Evolutionary conservation across 768 basidiomycete genomes (phyloP), one percentile per base, ranked within the genome.

Genomic region (Trametes meyenii): DNA sequence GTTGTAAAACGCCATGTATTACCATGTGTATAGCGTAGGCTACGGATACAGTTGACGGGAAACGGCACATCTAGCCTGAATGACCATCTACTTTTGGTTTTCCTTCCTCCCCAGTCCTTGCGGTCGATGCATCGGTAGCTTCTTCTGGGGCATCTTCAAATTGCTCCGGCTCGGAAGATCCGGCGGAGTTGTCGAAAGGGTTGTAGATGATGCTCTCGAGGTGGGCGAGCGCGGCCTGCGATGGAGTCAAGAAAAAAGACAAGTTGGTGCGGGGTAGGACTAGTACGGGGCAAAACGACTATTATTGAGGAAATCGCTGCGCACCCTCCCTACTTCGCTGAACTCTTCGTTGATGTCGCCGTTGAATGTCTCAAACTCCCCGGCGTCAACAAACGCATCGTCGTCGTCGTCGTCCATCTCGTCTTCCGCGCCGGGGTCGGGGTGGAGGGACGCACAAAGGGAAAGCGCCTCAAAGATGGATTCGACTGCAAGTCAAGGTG

Each of bases 261-360:
- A 44, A 57, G 58, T 59, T 45, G 58, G 62, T 36, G 48, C 66
- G 61, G 60, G 60, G 68, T 8, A 33, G 69, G 75, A 83, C 89
- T 90, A 96, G 85, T 96, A 96, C 68, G 94, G 94, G 60, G 84
- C 79, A 77, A 79, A 94, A 75, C 93, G 89, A 72, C 76, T 82
- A 80, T 87, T 75, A 79, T 87, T 87, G 76, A 82, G 70, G 74
- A 90, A 90, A 90, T 90, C 84, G 74, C 87, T 91, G 89, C 94
- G 90, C 88, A 94, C 92, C 89, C 90, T 86, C 79, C 94, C 94
- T 66, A 89, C 90, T 78, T 89, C 87, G 74, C 87, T 90, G 66
- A 94, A 83, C 75, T 94, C 90, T 68, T 92, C 79, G 21, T 77
- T 81, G 57, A 81, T 86, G 49, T 81, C 80, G 26, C 87, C 88